Conservation (phyloP, 768 basidiomycete genomes). For the Erythrobasidium yunnanense region DNA sequence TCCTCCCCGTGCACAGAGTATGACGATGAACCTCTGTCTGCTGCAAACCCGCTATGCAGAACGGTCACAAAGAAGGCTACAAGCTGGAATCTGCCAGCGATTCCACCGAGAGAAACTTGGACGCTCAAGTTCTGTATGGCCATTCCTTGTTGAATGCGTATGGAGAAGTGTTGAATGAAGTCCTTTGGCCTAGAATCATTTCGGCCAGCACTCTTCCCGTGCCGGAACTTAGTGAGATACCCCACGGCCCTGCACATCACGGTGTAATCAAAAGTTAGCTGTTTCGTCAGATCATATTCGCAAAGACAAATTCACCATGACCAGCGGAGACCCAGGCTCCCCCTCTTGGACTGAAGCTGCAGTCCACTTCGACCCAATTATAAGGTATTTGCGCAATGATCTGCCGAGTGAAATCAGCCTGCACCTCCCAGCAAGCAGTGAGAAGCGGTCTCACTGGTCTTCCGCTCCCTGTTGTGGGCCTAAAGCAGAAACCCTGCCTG, state of each 20-base stretch:
- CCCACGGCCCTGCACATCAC: slow-evolving; percentile 9
- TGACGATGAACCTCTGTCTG: too few species aligned
- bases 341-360: not conserved
- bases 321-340: slow-evolving; percentile 19
- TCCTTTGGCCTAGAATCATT: not conserved
- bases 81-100: too few species aligned
- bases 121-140: too few species aligned
- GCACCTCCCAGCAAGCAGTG: not conserved
- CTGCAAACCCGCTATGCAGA: too few species aligned
- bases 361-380: not conserved
- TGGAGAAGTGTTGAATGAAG: not conserved
- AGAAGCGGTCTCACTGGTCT: not conserved
- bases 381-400: not conserved
- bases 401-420: not conserved
- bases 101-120: too few species aligned
- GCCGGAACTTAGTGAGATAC: slow-evolving; percentile 3
- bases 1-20: too few species aligned
- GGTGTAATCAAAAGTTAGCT: not conserved
- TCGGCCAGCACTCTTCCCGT: slow-evolving; percentile 18
- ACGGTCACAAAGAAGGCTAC: too few species aligned
- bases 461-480: slow-evolving; percentile 9
- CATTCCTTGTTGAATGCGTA: too few species aligned
- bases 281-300: not conserved
- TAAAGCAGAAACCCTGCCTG: slow-evolving; percentile 13
- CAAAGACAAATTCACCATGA: not conserved